Evolutionary conservation across 228 moss, liverwort and hornwort genomes (phyloP), one percentile per base, ranked within the genome.

Genomic region (Sphagnum magellanicum): DNA sequence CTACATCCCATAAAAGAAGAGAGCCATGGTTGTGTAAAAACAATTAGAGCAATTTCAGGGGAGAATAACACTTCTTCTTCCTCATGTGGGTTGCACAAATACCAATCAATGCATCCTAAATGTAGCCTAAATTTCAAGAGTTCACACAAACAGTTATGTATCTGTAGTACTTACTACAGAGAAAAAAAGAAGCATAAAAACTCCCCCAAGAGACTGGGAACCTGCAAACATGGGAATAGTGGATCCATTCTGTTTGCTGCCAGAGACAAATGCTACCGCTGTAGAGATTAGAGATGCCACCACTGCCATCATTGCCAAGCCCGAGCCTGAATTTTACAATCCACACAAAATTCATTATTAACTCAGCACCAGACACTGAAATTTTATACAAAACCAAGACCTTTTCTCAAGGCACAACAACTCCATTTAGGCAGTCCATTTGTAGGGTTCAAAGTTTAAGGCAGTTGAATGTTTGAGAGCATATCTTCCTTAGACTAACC

Each of bases 141-240:
- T 32, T 32, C 32, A 32, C 32, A 32, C 32, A 32, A 32, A 32
- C 32, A 32, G 32, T 32, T 32, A 32, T 32, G 32, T 32, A 32
- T 32, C 32, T 32, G 55, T 17, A 50, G n/a, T 71, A 52, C 86
- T 60, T 72, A 93, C 97, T 88, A 93, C 97, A 63, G 93, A 74
- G 75, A 98, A 98, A 76, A 93, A 98, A 16, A 98, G 84, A 58
- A 93, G 89, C 97, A 98, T 98, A 4, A 93, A 81, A 61, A 84
- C 84, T 74, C 90, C 90, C 53, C 97, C 91, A 68, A 93, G 78
- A n/a, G 87, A 87, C 65, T 93, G 81, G 16, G 97, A 88, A 69
- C 97, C 97, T 32, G 91, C 84, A 73, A 98, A 98, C 53, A 90
- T 71, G 52, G 91, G 84, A 60, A 80, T 74, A 51, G 67, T 79